Conservation (phyloP, 2,329 filamentous ascomycete species). For the Bipolaris victoriae region DNA sequence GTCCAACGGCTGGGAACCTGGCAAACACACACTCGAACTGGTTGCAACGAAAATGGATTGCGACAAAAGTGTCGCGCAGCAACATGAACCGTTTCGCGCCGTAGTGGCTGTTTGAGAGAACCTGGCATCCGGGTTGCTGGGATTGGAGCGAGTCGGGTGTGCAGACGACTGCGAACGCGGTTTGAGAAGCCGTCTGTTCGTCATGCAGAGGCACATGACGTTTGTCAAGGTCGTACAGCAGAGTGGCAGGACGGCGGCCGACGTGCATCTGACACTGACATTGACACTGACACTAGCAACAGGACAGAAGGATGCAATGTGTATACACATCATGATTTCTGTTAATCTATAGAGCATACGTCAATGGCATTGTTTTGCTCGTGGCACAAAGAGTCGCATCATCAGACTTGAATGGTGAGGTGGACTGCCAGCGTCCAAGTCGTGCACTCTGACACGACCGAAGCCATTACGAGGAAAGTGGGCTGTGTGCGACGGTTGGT, state of each 20-base stretch:
- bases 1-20: conserved; percentile 10
- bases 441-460: too few species aligned
- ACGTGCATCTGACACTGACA: conserved; percentile 19
- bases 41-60: conserved; percentile 5
- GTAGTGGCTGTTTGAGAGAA: not conserved
- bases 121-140: not conserved
- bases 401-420: conserved; percentile 15
- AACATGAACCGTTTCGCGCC: not conserved
- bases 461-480: too few species aligned
- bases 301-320: too few species aligned
- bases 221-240: conserved; percentile 13
- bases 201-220: not conserved
- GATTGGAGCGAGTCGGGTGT: not conserved
- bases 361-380: conserved; percentile 4
- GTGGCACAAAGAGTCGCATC: conserved; percentile 13
- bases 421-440: not conserved
- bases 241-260: conserved; percentile 14
- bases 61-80: not conserved
- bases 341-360: too few species aligned
- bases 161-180: not conserved
- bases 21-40: not conserved
- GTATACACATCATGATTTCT: too few species aligned
- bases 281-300: not conserved
- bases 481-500: too few species aligned
- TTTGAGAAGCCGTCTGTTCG: not conserved